Base-by-base conservation (phyloP, 2,329 filamentous ascomycete species). In the Aspergillus felis region DNA sequence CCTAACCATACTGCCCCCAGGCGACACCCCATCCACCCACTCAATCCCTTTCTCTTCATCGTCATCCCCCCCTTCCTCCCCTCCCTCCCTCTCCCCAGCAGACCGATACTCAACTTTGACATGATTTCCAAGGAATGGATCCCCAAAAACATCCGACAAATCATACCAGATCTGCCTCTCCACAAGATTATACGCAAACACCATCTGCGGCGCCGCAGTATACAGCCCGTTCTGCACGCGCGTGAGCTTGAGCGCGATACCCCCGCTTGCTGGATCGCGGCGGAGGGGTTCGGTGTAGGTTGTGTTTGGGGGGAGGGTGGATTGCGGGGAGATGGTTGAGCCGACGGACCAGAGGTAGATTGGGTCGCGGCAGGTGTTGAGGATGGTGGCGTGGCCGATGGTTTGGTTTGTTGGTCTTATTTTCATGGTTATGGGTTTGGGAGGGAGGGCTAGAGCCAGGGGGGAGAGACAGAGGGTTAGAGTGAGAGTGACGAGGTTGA, bases 61-160 rank as follows among this genome's bases (percentile, higher is more conserved):
- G 5, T 51, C 57, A 6, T 68, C 66, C 4, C 50, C 5, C 38
- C 27, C 29, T 10, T 4, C 29, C 12, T 35, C 22, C 22, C 22
- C 1, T 22, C 22, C 22, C 22, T 22, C 22, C 22, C 22, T 2
- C 22, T 22, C 1, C 1, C 2, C 22, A 1, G 2, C 22, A 22
- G 22, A 22, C 22, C 22, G 4, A 17, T 35, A 35, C 32, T 35
- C 32, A 6, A 74, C 32, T 10, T 25, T 54, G 14, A 75, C 68
- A 1, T 51, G 35, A 12, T 63, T 51, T 12, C 72, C 72, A 8
- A 56, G 55, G 59, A 79, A 79, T 4, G 77, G 72, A 61, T 78
- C 73, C 8, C 77, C 77, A 65, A 76, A 74, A 20, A 78, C 74
- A 69, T 79, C 75, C 3, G 72, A 74, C 44, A 79, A 63, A 63